Evolutionary conservation across 768 basidiomycete species (phyloP).

Genomic region (Boletus fagicola): DNA sequence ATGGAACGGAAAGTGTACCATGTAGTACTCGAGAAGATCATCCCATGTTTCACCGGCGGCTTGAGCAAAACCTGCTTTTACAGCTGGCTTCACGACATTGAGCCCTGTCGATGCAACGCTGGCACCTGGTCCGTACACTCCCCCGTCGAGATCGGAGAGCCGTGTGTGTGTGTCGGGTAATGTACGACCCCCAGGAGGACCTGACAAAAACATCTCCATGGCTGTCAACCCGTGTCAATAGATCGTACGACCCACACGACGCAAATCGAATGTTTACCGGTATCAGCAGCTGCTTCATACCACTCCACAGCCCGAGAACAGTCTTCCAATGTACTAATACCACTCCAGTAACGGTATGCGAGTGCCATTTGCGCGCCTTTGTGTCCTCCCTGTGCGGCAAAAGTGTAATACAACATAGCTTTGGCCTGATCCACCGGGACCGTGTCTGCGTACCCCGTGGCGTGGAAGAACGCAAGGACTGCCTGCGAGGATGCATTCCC

Average conservation of each 20-base stretch:
- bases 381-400: constrained; percentile 85
- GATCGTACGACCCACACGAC: neutral
- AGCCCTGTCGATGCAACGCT: constrained; percentile 87
- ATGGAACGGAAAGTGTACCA: constrained; percentile 44
- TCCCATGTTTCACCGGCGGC: constrained; percentile 94
- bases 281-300: constrained; percentile 88
- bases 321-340: constrained; percentile 86
- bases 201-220: constrained; percentile 75
- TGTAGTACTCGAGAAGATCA: constrained; percentile 88
- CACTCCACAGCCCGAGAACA: constrained; percentile 82
- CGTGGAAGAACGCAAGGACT: constrained; percentile 82
- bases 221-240: constrained; percentile 41
- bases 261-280: constrained; percentile 51
- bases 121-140: constrained; percentile 92
- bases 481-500: constrained; percentile 89
- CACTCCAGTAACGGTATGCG: constrained; percentile 93
- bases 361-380: constrained; percentile 90
- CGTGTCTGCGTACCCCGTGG: constrained; percentile 74
- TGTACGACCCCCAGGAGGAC: constrained; percentile 88
- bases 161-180: constrained; percentile 78
- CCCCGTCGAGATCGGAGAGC: constrained; percentile 87
- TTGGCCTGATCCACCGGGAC: constrained; percentile 69
- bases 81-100: constrained; percentile 68
- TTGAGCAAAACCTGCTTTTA: constrained; percentile 79
- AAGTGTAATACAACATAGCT: constrained; percentile 91